Evolutionary conservation across 768 basidiomycete species (phyloP).

Genomic region (Sporobolomyces roseus): DNA sequence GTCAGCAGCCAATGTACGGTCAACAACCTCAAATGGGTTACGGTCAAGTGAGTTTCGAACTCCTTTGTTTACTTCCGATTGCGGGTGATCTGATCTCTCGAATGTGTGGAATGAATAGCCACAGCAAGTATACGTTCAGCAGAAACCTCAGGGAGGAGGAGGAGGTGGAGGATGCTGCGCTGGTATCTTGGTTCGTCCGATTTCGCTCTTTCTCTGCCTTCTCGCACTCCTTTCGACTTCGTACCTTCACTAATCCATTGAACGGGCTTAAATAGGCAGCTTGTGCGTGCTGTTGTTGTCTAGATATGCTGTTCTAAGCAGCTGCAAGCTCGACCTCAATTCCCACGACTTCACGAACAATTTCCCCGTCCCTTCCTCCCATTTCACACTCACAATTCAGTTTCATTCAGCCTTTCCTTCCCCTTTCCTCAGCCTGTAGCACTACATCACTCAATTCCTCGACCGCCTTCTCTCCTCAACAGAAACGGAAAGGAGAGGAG

Average conservation of each 20-base stretch:
- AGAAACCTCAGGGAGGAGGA: not conserved
- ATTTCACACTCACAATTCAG: not conserved
- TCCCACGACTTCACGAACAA: not conserved
- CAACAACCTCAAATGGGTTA: not conserved
- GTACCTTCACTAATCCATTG: not conserved
- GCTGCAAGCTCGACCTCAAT: not conserved
- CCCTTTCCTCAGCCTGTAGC: not conserved
- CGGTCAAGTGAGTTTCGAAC: not conserved
- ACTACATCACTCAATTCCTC: not conserved
- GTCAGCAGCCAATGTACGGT: conserved; percentile 10
- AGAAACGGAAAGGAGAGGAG: too few relatives aligned
- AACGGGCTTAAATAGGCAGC: not conserved
- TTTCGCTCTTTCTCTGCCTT: not conserved
- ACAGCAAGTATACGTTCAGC: not conserved
- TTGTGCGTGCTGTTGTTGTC: conserved; percentile 18
- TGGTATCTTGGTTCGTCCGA: not conserved
- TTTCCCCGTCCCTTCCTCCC: not conserved
- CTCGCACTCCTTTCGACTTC: not conserved
- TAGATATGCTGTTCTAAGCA: conserved; percentile 23
- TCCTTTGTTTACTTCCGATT: not conserved
- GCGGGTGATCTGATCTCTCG: not conserved
- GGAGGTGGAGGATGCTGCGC: conserved; percentile 11
- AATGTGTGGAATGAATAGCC: not conserved
- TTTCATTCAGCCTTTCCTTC: not conserved
- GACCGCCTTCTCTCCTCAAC: too few relatives aligned